These are phyloP conservation scores for Trichosporon sp. DNA, from an alignment of 1,284 basidiomycete genomes.

Conservation along the genomic window DNA sequence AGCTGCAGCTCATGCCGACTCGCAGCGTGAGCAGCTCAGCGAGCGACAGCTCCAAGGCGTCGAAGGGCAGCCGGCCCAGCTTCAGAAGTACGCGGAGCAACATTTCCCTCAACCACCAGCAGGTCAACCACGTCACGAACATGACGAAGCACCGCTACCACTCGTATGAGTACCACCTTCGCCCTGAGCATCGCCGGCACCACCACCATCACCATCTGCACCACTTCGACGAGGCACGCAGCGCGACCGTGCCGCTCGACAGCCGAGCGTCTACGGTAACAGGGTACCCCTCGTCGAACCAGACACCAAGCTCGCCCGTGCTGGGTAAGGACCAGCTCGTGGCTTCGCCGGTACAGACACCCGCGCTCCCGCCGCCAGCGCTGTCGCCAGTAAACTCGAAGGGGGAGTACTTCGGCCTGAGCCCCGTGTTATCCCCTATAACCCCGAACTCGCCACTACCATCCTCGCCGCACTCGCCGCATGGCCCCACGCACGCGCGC, in stretches of 20 bases:
- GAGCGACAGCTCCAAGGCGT: neutral
- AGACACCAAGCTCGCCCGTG: neutral
- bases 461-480: neutral
- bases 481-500: neutral
- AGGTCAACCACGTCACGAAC: slow-evolving; percentile 11
- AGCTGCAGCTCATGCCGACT: slow-evolving; percentile 26
- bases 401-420: neutral
- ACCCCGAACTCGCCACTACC: neutral
- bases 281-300: too few relatives aligned
- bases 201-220: neutral
- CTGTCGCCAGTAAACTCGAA: slow-evolving; percentile 1
- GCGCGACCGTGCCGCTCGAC: neutral
- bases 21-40: neutral
- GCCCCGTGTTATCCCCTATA: neutral
- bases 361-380: neutral
- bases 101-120: slow-evolving; percentile 3
- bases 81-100: slow-evolving; percentile 5
- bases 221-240: neutral
- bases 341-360: neutral
- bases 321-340: neutral
- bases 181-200: slow-evolving; percentile 12
- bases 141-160: slow-evolving; percentile 23
- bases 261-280: neutral
- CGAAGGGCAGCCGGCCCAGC: neutral
- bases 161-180: slow-evolving; percentile 32